phyloP scores from a whole-genome alignment of 148 eudicot genomes.

The Rhododendron molle region DNA sequence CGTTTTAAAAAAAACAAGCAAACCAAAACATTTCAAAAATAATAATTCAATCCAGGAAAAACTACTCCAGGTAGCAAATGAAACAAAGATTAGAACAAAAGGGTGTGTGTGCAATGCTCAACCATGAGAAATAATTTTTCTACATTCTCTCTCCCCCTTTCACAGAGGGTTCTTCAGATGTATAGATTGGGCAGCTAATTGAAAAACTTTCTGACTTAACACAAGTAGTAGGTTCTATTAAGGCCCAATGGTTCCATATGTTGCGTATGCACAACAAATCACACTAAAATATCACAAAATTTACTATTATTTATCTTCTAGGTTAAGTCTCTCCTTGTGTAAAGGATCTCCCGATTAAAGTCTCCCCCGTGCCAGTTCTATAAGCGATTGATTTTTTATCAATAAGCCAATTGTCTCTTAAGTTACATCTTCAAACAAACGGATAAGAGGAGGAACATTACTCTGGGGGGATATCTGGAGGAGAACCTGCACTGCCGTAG shows the following conservation, averaged over 20 bases:
- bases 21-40: not conserved
- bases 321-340: no score
- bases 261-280: not conserved
- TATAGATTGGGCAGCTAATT: not conserved
- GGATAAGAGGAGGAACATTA: slow-evolving; percentile 26
- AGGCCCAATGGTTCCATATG: not conserved
- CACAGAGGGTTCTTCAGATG: not conserved
- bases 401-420: not conserved
- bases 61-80: not conserved
- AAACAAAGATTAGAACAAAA: not conserved
- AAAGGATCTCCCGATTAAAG: no score
- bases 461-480: slow-evolving; percentile 94
- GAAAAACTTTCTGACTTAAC: not conserved
- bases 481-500: slow-evolving; percentile 96
- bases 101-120: not conserved
- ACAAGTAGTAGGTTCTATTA: not conserved
- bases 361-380: no score
- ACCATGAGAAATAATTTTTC: not conserved
- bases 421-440: not conserved
- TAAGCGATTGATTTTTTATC: not conserved
- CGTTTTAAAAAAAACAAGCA: not conserved
- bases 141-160: not conserved
- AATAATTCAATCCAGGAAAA: not conserved
- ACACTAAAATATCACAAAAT: not conserved
- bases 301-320: not conserved